These are phyloP conservation scores for Paramecium pentaurelia DNA, from an alignment of 73 alveolate genomes.

Conservation along the genomic window DNA sequence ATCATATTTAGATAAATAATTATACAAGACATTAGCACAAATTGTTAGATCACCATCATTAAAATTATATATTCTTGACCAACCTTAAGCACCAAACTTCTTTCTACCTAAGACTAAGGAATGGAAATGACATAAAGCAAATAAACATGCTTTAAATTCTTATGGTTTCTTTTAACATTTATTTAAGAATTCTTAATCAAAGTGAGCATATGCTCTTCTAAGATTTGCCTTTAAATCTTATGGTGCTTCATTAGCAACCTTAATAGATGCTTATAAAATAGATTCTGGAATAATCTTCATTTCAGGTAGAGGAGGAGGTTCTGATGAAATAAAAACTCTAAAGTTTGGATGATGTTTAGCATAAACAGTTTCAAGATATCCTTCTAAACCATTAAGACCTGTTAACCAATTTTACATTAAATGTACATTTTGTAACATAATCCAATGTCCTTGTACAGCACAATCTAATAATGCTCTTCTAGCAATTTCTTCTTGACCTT, in stretches of 20 bases:
- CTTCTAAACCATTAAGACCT: too few relatives aligned
- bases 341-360: too few relatives aligned
- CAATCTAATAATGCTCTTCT: constrained; percentile 92
- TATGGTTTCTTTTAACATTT: constrained; percentile 75
- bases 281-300: too few relatives aligned
- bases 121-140: constrained; percentile 98
- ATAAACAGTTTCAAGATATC: too few relatives aligned
- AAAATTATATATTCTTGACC: constrained; percentile 98
- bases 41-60: constrained; percentile 99
- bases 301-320: too few relatives aligned
- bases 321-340: too few relatives aligned
- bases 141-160: constrained; percentile 97
- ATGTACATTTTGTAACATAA: too few relatives aligned
- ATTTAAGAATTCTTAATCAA: constrained; percentile 88
- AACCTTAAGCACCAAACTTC: constrained; percentile 89
- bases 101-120: constrained; percentile 95
- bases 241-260: constrained; percentile 99
- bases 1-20: constrained; percentile 97
- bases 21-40: constrained; percentile 98
- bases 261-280: too few relatives aligned
- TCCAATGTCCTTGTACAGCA: too few relatives aligned
- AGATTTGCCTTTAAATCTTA: constrained; percentile 97
- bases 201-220: constrained; percentile 98
- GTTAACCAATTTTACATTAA: too few relatives aligned
- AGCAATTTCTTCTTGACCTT: constrained; percentile 99